Conservation (phyloP, 2,329 filamentous ascomycete genomes). For the Apiospora hydei region DNA sequence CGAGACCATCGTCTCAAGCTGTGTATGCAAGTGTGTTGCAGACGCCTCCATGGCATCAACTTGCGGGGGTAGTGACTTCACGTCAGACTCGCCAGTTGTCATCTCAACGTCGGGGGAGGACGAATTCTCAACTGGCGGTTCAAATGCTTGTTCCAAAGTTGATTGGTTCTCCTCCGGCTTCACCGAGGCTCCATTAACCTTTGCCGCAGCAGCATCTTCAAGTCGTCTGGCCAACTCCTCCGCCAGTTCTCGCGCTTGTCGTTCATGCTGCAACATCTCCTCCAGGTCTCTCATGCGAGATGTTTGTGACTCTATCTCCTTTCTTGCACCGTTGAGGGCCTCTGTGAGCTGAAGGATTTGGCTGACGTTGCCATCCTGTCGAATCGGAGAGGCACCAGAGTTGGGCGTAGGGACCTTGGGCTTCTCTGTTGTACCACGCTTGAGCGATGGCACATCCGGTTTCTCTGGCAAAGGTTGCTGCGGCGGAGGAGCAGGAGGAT, state of each 20-base stretch:
- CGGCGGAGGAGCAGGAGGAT: conserved; percentile 90
- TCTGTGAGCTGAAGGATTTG: conserved; percentile 88
- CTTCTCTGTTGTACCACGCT: conserved; percentile 78
- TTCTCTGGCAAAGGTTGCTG: conserved; percentile 94
- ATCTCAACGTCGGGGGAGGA: conserved; percentile 33
- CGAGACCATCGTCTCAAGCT: conserved; percentile 76
- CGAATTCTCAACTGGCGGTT: conserved; percentile 48
- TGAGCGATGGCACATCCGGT: conserved; percentile 79
- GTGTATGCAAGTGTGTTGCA: conserved; percentile 64
- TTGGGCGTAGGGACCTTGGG: conserved; percentile 63
- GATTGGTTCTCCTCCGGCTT: conserved; percentile 47
- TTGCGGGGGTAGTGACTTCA: conserved; percentile 33
- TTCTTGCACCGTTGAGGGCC: conserved; percentile 81
- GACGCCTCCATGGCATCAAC: conserved; percentile 48
- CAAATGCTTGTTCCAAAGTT: conserved; percentile 55
- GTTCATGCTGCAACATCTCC: conserved; percentile 77
- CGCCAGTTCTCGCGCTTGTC: conserved; percentile 80
- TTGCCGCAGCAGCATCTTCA: conserved; percentile 59
- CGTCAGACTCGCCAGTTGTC: conserved; percentile 32
- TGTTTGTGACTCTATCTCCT: conserved; percentile 85
- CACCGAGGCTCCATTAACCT: conserved; percentile 46
- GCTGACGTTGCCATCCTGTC: conserved; percentile 63
- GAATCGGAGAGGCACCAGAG: conserved; percentile 60
- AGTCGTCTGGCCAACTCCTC: conserved; percentile 81
- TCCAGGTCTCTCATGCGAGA: conserved; percentile 84